Conservation (phyloP, 1,284 basidiomycete genomes). For the Malassezia caprae region DNA sequence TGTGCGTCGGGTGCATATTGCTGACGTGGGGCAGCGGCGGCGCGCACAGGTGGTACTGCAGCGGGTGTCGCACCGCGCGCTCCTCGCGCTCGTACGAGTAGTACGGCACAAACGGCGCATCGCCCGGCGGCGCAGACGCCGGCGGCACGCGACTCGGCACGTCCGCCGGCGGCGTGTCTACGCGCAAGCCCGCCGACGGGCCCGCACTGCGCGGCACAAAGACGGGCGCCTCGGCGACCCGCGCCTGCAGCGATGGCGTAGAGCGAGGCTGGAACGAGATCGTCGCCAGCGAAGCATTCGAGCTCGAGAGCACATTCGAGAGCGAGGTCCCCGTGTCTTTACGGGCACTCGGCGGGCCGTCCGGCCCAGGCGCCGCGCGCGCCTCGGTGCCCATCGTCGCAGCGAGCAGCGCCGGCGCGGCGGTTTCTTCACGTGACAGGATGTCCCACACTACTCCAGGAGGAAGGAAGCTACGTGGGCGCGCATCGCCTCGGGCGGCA, state of each 20-base stretch:
- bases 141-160: background rate
- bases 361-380: background rate
- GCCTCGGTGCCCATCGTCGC: background rate
- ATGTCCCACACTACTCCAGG: background rate
- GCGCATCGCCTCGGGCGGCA: constrained; percentile 15
- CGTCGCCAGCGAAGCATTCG: constrained; percentile 13
- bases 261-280: constrained; percentile 18
- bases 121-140: background rate
- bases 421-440: background rate
- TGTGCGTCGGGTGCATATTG: constrained; percentile 51
- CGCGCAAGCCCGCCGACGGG: background rate
- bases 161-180: background rate
- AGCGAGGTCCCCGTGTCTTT: constrained; percentile 12
- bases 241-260: constrained; percentile 3
- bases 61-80: constrained; percentile 48
- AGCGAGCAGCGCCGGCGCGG: background rate
- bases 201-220: constrained; percentile 16
- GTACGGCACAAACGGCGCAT: background rate
- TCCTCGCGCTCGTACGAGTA: constrained; percentile 1
- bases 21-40: constrained; percentile 55
- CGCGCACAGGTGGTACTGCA: constrained; percentile 86
- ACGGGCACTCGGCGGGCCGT: background rate
- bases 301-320: constrained; percentile 14
- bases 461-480: constrained; percentile 8
- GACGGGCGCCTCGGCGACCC: constrained; percentile 17